These are phyloP conservation scores for Pouteria campechiana DNA, from an alignment of 179 eudicot species.

Conservation along the genomic window DNA sequence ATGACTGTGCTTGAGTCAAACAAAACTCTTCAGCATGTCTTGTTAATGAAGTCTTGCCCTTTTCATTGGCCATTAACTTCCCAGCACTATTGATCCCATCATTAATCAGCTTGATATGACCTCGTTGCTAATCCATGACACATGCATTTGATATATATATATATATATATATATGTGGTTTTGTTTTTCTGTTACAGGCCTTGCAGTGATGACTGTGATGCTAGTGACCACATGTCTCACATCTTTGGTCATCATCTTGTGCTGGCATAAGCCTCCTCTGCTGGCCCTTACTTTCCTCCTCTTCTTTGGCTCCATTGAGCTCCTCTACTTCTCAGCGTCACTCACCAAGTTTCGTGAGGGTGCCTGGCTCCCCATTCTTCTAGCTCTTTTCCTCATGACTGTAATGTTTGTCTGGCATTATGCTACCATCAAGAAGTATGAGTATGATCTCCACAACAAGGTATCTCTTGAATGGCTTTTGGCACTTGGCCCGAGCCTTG, in stretches of 20 bases:
- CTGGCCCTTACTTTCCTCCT: slow-evolving; percentile 66
- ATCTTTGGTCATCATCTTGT: slow-evolving; percentile 70
- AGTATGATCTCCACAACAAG: slow-evolving; percentile 89
- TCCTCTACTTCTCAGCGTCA: slow-evolving; percentile 93
- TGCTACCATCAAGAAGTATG: slow-evolving; percentile 72
- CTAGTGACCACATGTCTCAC: slow-evolving; percentile 90
- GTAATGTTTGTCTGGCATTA: slow-evolving; percentile 93
- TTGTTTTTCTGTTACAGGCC: slow-evolving; percentile 33
- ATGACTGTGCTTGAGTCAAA: no score
- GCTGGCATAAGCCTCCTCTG: slow-evolving; percentile 85
- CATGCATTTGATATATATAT: neutral
- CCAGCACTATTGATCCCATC: no score
- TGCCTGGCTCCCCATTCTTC: slow-evolving; percentile 91
- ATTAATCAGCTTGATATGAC: no score
- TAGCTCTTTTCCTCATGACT: slow-evolving; percentile 70
- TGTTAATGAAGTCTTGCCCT: no score
- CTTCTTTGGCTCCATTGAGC: slow-evolving; percentile 78
- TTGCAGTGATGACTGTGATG: slow-evolving; percentile 95
- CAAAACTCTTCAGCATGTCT: no score
- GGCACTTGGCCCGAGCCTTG: slow-evolving; percentile 74
- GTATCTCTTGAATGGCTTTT: slow-evolving; percentile 88
- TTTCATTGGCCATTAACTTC: no score
- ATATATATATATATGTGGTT: neutral
- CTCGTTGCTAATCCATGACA: no score
- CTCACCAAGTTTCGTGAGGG: slow-evolving; percentile 75